phyloP scores from a whole-genome alignment of 2,329 filamentous ascomycete species.

The Phoma sp. region DNA sequence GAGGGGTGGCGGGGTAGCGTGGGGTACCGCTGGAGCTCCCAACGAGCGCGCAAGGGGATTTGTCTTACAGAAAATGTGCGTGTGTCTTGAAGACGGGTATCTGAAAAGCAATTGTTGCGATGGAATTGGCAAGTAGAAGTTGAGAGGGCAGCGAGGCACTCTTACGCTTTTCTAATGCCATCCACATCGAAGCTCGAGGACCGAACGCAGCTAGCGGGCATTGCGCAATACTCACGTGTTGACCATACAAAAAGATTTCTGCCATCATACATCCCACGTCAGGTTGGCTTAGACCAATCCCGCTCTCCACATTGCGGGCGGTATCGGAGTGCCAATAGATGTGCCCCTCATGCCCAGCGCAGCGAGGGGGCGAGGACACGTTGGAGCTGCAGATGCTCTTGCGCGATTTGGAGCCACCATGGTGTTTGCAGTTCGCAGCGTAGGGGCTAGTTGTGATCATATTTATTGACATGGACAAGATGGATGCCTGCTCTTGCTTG shows the following conservation, averaged over 20 bases:
- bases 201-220: slow-evolving; percentile 39
- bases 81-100: slow-evolving; percentile 20
- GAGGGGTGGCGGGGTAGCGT: slow-evolving; percentile 39
- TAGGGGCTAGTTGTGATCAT: neutral
- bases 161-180: slow-evolving; percentile 32
- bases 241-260: slow-evolving; percentile 34
- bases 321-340: slow-evolving; percentile 27
- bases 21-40: slow-evolving; percentile 13
- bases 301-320: slow-evolving; percentile 19
- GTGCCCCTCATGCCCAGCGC: slow-evolving; percentile 13
- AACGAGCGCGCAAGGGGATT: neutral
- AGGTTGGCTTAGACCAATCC: slow-evolving; percentile 27
- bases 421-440: neutral
- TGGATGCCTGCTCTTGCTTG: neutral
- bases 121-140: slow-evolving; percentile 8
- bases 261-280: slow-evolving; percentile 27
- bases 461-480: neutral
- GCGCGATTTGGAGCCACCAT: slow-evolving; percentile 8
- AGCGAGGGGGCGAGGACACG: slow-evolving; percentile 4
- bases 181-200: slow-evolving; percentile 20
- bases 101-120: slow-evolving; percentile 12
- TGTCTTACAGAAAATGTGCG: slow-evolving; percentile 4
- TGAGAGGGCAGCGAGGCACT: slow-evolving; percentile 22
- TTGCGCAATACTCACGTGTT: slow-evolving; percentile 44
- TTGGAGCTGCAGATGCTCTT: slow-evolving; percentile 1